Conservation (phyloP, 129 eudicot genomes). For the Heracleum sosnowskyi region DNA sequence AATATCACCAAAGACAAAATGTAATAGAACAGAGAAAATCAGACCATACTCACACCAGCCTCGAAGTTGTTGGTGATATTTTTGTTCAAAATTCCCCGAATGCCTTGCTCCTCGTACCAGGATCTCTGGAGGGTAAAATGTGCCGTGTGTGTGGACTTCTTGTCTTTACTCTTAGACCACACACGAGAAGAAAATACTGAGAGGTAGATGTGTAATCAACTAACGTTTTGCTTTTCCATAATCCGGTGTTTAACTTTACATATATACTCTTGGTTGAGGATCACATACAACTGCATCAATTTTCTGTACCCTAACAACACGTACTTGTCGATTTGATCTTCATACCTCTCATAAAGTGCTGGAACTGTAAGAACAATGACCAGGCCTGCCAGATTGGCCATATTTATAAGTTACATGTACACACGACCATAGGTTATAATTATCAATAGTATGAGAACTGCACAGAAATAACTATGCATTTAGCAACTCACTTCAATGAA, state of each 20-base stretch:
- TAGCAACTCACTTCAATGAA: background rate
- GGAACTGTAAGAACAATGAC: slow-evolving; percentile 60
- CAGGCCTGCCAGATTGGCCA: slow-evolving; percentile 40
- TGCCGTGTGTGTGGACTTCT: too few relatives aligned
- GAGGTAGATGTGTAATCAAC: slow-evolving; percentile 23
- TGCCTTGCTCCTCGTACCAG: background rate
- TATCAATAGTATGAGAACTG: background rate
- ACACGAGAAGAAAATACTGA: slow-evolving; percentile 8
- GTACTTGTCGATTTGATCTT: slow-evolving; percentile 43
- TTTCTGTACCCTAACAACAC: slow-evolving; percentile 27
- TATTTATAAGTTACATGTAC: background rate
- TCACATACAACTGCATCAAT: slow-evolving; percentile 33
- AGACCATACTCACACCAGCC: background rate
- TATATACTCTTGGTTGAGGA: slow-evolving; percentile 37
- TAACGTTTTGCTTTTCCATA: slow-evolving; percentile 46
- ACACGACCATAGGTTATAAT: background rate
- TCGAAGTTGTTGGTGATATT: background rate
- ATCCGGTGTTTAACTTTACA: slow-evolving; percentile 43
- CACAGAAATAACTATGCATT: background rate
- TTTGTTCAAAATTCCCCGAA: background rate
- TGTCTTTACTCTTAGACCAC: background rate
- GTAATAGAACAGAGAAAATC: background rate
- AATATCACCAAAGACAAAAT: slow-evolving; percentile 19
- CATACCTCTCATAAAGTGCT: slow-evolving; percentile 65
- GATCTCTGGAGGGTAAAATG: background rate